Base-by-base conservation (phyloP, 768 basidiomycete species). In the Rubroboletus pulcherrimus region DNA sequence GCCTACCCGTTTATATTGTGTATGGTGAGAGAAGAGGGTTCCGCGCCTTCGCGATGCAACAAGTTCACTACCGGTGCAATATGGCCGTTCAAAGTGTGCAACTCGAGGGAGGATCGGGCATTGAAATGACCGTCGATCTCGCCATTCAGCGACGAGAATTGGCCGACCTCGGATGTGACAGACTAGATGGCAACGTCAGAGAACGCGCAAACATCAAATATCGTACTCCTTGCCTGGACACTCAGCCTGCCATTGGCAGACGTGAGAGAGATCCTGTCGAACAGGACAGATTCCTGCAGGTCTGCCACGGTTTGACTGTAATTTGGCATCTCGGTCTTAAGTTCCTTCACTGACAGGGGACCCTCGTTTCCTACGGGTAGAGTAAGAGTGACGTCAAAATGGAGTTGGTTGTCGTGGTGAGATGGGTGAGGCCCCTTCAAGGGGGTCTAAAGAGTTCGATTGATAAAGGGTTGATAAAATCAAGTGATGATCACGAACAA, bases 61-160 rank as follows among this genome's bases (percentile, higher is more conserved):
- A 84, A 51, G 30, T 65, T 68, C 31, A 81, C 77, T 33, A 67
- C 63, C 0, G 73, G 71, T 4, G 63, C 47, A 57, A 86, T 77
- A 5, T 45, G 63, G 0, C 67, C 71, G 57, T 83, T 82, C 21
- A 72, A 59, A n/a, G 73, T 74, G 17, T 40, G 29, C 26, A 80
- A 56, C 10, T 38, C 45, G 29, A 85, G 68, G 4, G 67, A 66
- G 1, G 72, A 66, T 14, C 68, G 62, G 4, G 71, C 67, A 29
- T 73, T 73, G 65, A 75, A 81, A 17, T 53, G 57, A 3, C 84
- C 84, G 3, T 56, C 60, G 34, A 86, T 81, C 8, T 59, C 62
- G n/a, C 74, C 75, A 47, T 81, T 83, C 7, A 72, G 59, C 2
- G 78, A 79, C n/a, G 55, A 49, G 49, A 79, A 62, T 11, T 43